Conservation (phyloP, 2,329 filamentous ascomycete genomes). For the Microdochium paspali region DNA sequence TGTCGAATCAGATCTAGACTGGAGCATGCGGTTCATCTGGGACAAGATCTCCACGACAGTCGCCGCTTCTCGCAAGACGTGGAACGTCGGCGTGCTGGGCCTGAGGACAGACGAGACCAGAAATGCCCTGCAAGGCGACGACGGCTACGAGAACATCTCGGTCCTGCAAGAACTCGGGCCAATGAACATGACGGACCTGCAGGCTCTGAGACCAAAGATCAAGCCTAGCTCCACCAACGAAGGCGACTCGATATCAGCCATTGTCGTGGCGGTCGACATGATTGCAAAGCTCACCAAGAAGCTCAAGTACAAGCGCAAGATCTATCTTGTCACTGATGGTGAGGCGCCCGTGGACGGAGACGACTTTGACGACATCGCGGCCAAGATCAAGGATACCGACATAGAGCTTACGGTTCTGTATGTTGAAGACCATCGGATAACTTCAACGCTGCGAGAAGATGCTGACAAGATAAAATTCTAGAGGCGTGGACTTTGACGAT, state of each 20-base stretch:
- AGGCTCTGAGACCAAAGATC: slow-evolving; percentile 52
- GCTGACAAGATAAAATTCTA: slow-evolving; percentile 22
- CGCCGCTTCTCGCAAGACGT: slow-evolving; percentile 58
- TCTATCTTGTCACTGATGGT: slow-evolving; percentile 81
- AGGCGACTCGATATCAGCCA: slow-evolving; percentile 81
- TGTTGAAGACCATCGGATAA: slow-evolving; percentile 24
- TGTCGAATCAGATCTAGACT: slow-evolving; percentile 73
- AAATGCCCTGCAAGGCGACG: slow-evolving; percentile 58
- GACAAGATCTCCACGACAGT: slow-evolving; percentile 78
- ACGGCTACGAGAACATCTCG: slow-evolving; percentile 73
- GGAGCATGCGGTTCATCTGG: slow-evolving; percentile 87
- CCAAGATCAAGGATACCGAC: slow-evolving; percentile 63
- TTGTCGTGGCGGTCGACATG: slow-evolving; percentile 81
- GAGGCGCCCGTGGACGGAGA: slow-evolving; percentile 63
- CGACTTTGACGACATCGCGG: slow-evolving; percentile 58
- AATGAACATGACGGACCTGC: slow-evolving; percentile 59
- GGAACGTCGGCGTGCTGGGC: slow-evolving; percentile 69
- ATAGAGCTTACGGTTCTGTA: slow-evolving; percentile 76
- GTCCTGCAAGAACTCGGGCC: slow-evolving; percentile 61
- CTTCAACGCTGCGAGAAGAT: background rate
- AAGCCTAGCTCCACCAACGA: slow-evolving; percentile 55
- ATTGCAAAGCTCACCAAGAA: slow-evolving; percentile 72
- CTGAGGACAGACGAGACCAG: slow-evolving; percentile 70
- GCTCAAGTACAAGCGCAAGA: slow-evolving; percentile 70
- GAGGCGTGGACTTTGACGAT: slow-evolving; percentile 91